Base-by-base conservation (phyloP, 2,329 filamentous ascomycete species). In the Penicillium thymicola region DNA sequence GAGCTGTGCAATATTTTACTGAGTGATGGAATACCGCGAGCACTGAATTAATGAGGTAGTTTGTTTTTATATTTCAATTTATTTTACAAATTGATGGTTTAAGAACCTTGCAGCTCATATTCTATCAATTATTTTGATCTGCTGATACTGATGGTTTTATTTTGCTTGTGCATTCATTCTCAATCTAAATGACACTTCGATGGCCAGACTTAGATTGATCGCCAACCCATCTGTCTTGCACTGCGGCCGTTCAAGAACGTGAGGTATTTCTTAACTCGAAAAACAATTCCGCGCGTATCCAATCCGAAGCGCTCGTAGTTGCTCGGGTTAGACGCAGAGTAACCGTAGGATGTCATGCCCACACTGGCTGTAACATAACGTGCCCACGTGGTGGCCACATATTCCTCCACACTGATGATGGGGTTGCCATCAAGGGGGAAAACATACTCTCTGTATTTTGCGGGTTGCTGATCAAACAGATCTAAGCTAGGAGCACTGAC, bases 401-500 rank as follows among this genome's bases (percentile, higher is more conserved):
- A 61, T 38, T 59, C 90, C 82, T 96, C 92, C 65, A 96, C 88
- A 50, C 88, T 92, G 76, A 96, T 76, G 60, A 89, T 85, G 63
- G 92, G 91, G 72, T 94, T 91, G 64, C 92, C 92, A 73, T 95
- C 89, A 2, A 40, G 27, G 67, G 91, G 92, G 61, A 96, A 86
- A 64, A 94, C 88, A 64, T 85, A 89, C 66, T 95, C 86, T 75
- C 85, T 86, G 85, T 96, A 96, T 65, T 93, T 90, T 85, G 93
- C 92, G 72, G 81, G 68, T 80, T 96, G 92, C 34, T 85, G 80
- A 75, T 96, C 92, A 70, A 96, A 96, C 54, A 94, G 89, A 81
- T 96, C 91, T 73, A 89, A 89, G 82, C 90, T 96, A 63, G 92
- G 92, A 75, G 96, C 83, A 36, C 91, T 96, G 65, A 95, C 92